Base-by-base conservation (phyloP, 2,329 filamentous ascomycete species). In the Colletotrichum simmondsii region DNA sequence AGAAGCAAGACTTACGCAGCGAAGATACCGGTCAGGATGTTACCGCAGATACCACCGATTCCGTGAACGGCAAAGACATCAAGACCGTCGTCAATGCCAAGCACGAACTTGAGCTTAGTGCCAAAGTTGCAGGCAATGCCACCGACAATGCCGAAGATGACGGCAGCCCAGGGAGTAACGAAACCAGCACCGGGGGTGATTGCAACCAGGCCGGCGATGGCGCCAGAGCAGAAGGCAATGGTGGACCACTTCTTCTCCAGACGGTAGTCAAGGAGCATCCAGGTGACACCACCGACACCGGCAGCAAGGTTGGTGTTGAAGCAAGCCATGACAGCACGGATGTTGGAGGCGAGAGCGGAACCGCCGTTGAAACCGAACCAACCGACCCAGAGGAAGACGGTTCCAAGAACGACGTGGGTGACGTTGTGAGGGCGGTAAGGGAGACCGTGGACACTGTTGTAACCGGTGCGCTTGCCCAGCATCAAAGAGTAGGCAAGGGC, bases 361-460 rank as follows among this genome's bases (percentile, higher is more conserved):
- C 95, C 95, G 66, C 94, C 95, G 83, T 98, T 98, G 90, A 98
- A 98, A 61, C 95, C 95, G 81, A 98, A 97, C 95, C 95, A 98
- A 71, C 95, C 95, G 58, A 98, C 94, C 95, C 95, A 98, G 62
- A 98, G 88, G 82, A 93, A 89, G 30, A 92, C 89, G 4, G 93
- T 94, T 26, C 93, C 93, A 59, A 95, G 86, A 60, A 94, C 91
- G 75, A 94, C 91, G 77, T 93, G 87, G 71, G 92, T 93, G 57
- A 93, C 91, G 79, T 93, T 94, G 82, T 95, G 93, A 10, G 92
- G 92, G 37, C 90, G 88, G 84, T 92, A 92, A 4, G 91, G 90
- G 4, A 91, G 88, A 57, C 90, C 89, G 73, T 91, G 87, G 63
- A 88, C 87, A 77, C 87, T 89, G 77, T 83, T 87, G 83, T 93